Conservation (phyloP, 495 filamentous ascomycete species). For the Cairneyella variabilis region DNA sequence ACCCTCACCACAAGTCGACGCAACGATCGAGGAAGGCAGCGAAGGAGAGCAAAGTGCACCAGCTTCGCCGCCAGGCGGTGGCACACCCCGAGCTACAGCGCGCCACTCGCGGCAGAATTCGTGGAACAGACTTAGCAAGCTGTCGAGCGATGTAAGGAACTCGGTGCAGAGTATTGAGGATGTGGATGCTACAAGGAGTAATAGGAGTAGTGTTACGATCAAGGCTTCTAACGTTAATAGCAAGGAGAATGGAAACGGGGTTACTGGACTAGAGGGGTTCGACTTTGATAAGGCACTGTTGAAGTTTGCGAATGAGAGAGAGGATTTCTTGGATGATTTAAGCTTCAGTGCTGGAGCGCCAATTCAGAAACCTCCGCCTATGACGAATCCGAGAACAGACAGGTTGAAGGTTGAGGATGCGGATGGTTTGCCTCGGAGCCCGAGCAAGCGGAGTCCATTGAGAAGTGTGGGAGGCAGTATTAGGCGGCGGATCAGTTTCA, state of each 20-base stretch:
- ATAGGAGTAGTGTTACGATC: slow-evolving; percentile 85
- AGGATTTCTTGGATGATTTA: slow-evolving; percentile 89
- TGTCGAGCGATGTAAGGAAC: slow-evolving; percentile 57
- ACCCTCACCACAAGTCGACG: slow-evolving; percentile 46
- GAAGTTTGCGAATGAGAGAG: slow-evolving; percentile 92
- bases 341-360: slow-evolving; percentile 85
- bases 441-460: slow-evolving; percentile 46
- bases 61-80: slow-evolving; percentile 34
- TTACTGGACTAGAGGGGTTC: slow-evolving; percentile 53
- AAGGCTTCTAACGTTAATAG: slow-evolving; percentile 34
- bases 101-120: slow-evolving; percentile 61
- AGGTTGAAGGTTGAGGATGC: slow-evolving; percentile 76
- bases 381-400: slow-evolving; percentile 63
- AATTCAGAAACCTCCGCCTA: slow-evolving; percentile 60
- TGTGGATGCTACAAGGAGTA: slow-evolving; percentile 65
- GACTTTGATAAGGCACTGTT: slow-evolving; percentile 90
- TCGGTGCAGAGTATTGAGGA: slow-evolving; percentile 64
- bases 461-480: slow-evolving; percentile 67
- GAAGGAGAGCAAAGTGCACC: slow-evolving; percentile 49
- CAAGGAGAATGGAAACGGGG: slow-evolving; percentile 6
- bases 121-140: slow-evolving; percentile 59
- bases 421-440: slow-evolving; percentile 38
- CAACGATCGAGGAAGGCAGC: slow-evolving; percentile 76
- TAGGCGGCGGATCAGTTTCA: slow-evolving; percentile 78
- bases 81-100: slow-evolving; percentile 49